Conservation (phyloP, 768 basidiomycete species). For the Rhizopogon vulgaris region DNA sequence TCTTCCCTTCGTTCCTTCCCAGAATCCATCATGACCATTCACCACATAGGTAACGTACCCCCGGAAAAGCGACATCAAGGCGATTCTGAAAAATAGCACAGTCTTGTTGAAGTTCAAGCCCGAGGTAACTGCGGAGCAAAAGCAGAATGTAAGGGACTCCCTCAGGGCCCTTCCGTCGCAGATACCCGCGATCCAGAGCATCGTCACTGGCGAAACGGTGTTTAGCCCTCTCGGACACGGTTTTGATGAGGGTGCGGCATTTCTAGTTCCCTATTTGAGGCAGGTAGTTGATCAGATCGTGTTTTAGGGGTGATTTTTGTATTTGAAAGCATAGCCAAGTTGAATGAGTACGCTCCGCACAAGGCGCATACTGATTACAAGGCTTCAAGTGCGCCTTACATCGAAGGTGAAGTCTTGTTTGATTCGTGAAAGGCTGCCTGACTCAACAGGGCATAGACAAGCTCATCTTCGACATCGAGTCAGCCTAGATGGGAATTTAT, state of each 20-base stretch:
- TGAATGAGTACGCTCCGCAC: constrained; percentile 11
- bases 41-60: constrained; percentile 14
- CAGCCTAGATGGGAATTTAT: background rate
- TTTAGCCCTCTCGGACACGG: constrained; percentile 14
- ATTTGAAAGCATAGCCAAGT: constrained; percentile 13
- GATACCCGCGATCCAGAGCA: constrained; percentile 13
- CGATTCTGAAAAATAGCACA: background rate
- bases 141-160: background rate
- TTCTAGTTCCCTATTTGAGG: background rate
- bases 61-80: too few relatives aligned
- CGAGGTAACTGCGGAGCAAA: constrained; percentile 6
- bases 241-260: constrained; percentile 17
- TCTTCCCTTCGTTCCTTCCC: background rate
- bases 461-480: constrained; percentile 19
- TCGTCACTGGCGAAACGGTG: constrained; percentile 11
- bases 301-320: constrained; percentile 16
- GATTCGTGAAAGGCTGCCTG: background rate
- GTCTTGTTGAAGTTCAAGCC: constrained; percentile 20
- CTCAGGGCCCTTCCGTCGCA: constrained; percentile 8
- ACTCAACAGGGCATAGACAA: constrained; percentile 7
- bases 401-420: constrained; percentile 12
- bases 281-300: background rate
- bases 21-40: background rate
- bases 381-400: constrained; percentile 2
- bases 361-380: constrained; percentile 10